Base-by-base conservation (phyloP, 2,329 filamentous ascomycete genomes). In the Bipolaris bicolor region DNA sequence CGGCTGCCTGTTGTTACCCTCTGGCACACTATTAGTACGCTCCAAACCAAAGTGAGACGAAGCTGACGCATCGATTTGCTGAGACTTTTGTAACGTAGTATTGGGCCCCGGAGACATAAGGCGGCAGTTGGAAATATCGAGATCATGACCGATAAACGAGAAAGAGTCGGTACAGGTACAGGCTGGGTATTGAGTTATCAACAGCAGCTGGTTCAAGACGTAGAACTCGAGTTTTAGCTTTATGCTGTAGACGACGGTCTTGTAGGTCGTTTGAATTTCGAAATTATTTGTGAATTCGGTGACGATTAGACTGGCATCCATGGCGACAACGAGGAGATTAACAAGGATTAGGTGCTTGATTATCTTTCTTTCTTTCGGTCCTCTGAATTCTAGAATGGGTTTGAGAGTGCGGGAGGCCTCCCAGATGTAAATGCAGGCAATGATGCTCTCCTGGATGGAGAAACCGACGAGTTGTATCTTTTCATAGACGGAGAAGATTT, bases 211-310 rank as follows among this genome's bases (percentile, higher is more conserved):
- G 44, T 83, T 78, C 18, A 87, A 72, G 53, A 86, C 79, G 16
- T 81, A 78, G 62, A 81, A 80, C 66, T 86, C 84, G 16, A 84
- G 75, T 61, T 83, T 82, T 18, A 83, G 73, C 66, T 80, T 80
- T 58, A 80, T 64, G 55, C 74, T 75, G 63, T 80, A 80, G 20
- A 76, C 72, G 11, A 78, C 74, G 5, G 64, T 68, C 54, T 78
- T 79, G 55, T 73, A 70, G 3, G 71, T 69, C 3, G 67, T 67
- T 55, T 70, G 64, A 13, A 70, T 62, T 10, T 70, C 63, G 39
- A 65, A 69, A 3, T 63, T 58, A 9, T 71, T 69, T 7, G 74
- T 70, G 60, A 73, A 78, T 53, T 79, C 70, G 22, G 78, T 69
- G n/a, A 68, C 75, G 0, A 80, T 65, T 2, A 80, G 65, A 11